Evolutionary conservation across 2,329 filamentous ascomycete genomes (phyloP).

Genomic region (Phialemonium atrogriseum): DNA sequence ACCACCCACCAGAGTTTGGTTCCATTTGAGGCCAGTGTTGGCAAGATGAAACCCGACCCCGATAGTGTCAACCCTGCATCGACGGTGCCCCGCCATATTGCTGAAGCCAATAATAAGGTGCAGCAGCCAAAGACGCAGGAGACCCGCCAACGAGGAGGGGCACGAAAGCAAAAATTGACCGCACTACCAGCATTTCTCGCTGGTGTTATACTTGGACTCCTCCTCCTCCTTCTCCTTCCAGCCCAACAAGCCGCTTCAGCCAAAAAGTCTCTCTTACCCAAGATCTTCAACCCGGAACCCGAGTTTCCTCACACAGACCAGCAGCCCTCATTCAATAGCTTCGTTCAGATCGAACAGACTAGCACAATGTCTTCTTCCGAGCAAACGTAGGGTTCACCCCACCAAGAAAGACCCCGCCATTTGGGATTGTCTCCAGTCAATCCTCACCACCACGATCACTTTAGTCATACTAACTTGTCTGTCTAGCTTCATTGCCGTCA

Average conservation of each 20-base stretch:
- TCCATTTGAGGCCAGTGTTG: too few species aligned
- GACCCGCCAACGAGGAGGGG: background rate
- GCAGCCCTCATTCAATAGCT: slow-evolving; percentile 29
- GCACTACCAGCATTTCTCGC: background rate
- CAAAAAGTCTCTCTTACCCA: background rate
- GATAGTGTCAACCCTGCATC: background rate
- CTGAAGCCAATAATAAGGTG: background rate
- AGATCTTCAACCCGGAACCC: background rate
- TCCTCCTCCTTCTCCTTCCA: background rate
- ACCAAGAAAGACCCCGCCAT: too few species aligned
- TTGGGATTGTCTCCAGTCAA: slow-evolving; percentile 12
- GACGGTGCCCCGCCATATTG: background rate
- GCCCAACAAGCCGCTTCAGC: background rate
- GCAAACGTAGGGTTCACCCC: slow-evolving; percentile 76
- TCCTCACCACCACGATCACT: slow-evolving; percentile 11
- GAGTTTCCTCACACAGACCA: background rate
- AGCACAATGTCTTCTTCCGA: slow-evolving; percentile 63
- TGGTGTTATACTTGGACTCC: background rate
- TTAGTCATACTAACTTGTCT: background rate
- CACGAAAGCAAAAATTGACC: background rate
- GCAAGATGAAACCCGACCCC: background rate
- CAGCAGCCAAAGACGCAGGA: background rate
- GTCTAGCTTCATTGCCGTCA: slow-evolving; percentile 96
- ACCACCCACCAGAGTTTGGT: too few species aligned
- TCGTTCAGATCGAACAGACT: slow-evolving; percentile 15